These are phyloP conservation scores for Pterocarpus macrocarpus DNA, from an alignment of 306 rosid genomes.

Conservation along the genomic window DNA sequence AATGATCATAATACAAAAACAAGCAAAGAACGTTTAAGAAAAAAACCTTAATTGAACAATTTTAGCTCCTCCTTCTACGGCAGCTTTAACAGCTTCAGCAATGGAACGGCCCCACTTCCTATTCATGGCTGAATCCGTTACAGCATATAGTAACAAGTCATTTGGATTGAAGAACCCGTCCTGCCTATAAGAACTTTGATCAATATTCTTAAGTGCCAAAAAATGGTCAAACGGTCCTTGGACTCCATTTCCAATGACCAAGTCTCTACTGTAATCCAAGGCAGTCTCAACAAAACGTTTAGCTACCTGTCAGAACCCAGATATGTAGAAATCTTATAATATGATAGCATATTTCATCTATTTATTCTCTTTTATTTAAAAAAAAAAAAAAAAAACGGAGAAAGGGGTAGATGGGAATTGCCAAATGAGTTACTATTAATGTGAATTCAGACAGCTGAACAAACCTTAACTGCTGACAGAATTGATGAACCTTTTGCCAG, in stretches of 20 bases:
- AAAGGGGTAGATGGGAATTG: background rate
- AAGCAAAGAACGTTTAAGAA: constrained; percentile 35
- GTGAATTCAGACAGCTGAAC: constrained; percentile 42
- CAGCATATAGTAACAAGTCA: constrained; percentile 82
- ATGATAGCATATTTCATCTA: constrained; percentile 26
- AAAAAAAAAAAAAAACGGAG: background rate
- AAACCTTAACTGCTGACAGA: constrained; percentile 82
- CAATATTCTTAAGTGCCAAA: constrained; percentile 61
- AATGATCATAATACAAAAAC: constrained; percentile 6
- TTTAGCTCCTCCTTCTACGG: constrained; percentile 92
- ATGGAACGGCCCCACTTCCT: constrained; percentile 86
- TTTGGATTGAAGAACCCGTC: constrained; percentile 74
- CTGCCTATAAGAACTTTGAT: constrained; percentile 55
- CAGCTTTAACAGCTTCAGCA: constrained; percentile 90
- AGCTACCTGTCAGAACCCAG: constrained; percentile 68
- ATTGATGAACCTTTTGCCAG: constrained; percentile 89
- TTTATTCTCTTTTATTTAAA: constrained; percentile 25
- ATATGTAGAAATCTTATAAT: constrained; percentile 26
- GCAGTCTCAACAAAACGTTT: constrained; percentile 72
- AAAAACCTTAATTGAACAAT: constrained; percentile 89
- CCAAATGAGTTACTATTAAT: constrained; percentile 28
- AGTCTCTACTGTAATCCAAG: constrained; percentile 81
- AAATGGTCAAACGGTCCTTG: constrained; percentile 94
- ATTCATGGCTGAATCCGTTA: constrained; percentile 89
- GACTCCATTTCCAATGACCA: constrained; percentile 82